Evolutionary conservation across 371 early-diverging fungal species (phyloP).

Genomic region (Rhizomucor pusillus): DNA sequence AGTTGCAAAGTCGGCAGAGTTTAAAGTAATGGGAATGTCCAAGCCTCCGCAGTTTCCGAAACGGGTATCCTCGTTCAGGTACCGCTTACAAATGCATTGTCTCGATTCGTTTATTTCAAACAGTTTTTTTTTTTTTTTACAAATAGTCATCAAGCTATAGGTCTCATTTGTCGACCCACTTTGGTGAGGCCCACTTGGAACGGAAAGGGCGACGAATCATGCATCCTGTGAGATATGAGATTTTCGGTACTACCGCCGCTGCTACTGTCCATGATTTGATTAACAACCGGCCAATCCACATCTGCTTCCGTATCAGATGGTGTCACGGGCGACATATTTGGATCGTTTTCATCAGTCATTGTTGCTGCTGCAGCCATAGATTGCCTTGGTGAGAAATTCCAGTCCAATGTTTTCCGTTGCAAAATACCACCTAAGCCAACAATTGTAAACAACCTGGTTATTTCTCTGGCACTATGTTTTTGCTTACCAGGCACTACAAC

Average conservation of each 20-base stretch:
- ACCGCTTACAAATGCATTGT: too few species aligned
- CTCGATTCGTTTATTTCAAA: too few species aligned
- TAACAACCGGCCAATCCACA: neutral
- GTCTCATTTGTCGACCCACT: constrained; percentile 14
- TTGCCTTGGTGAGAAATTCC: constrained; percentile 12
- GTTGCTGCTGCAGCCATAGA: neutral
- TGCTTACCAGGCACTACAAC: too few species aligned
- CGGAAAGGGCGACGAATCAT: neutral
- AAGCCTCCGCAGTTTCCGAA: too few species aligned
- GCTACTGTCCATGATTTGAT: neutral
- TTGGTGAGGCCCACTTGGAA: constrained; percentile 13
- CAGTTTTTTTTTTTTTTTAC: too few species aligned
- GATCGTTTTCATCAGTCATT: constrained; percentile 1
- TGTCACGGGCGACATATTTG: neutral
- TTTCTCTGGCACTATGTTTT: too few species aligned
- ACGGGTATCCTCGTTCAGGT: too few species aligned
- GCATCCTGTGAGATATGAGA: neutral
- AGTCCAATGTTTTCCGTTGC: neutral
- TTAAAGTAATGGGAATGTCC: too few species aligned
- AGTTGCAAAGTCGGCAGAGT: too few species aligned
- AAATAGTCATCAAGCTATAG: constrained; percentile 1
- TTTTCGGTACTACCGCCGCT: neutral
- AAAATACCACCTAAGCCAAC: neutral
- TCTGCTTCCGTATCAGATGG: constrained; percentile 4
- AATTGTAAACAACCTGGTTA: too few species aligned